phyloP scores from a whole-genome alignment of 352 stramenopile genomes.

The Pythium sukuiense region DNA sequence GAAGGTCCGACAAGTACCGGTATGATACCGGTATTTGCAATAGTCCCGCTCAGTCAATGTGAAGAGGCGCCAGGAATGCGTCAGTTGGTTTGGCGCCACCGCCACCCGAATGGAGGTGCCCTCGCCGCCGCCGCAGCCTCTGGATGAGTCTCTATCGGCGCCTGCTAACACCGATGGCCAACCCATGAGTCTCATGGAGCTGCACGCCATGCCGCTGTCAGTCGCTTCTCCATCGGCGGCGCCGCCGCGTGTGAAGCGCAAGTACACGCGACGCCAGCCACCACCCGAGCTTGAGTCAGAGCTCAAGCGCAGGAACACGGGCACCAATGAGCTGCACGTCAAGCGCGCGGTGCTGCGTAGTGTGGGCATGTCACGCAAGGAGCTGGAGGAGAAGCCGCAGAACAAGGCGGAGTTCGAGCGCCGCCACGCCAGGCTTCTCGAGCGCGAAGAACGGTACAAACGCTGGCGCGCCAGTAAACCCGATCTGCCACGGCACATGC shows the following conservation, averaged over 20 bases:
- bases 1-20: slow-evolving; percentile 9
- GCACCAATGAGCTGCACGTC: not conserved
- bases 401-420: not conserved
- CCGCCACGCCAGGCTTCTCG: not conserved
- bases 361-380: not conserved
- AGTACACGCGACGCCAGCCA: slow-evolving; percentile 11
- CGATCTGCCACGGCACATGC: slow-evolving; percentile 13
- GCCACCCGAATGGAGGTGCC: not conserved
- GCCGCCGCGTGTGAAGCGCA: slow-evolving; percentile 1
- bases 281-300: not conserved
- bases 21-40: slow-evolving; percentile 11
- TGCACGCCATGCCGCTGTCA: slow-evolving; percentile 12
- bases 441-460: slow-evolving; percentile 15
- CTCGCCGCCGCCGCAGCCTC: not conserved
- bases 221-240: not conserved
- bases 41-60: not conserved
- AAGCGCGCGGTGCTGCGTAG: not conserved
- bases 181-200: slow-evolving; percentile 11
- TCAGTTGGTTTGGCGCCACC: not conserved
- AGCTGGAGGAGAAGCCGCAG: not conserved
- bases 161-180: not conserved
- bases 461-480: slow-evolving; percentile 6
- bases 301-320: slow-evolving; percentile 1
- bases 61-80: slow-evolving; percentile 7
- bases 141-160: not conserved